Evolutionary conservation across 2,329 filamentous ascomycete genomes (phyloP), one percentile per base, ranked within the genome.

Genomic region (Bertia moriformis): DNA sequence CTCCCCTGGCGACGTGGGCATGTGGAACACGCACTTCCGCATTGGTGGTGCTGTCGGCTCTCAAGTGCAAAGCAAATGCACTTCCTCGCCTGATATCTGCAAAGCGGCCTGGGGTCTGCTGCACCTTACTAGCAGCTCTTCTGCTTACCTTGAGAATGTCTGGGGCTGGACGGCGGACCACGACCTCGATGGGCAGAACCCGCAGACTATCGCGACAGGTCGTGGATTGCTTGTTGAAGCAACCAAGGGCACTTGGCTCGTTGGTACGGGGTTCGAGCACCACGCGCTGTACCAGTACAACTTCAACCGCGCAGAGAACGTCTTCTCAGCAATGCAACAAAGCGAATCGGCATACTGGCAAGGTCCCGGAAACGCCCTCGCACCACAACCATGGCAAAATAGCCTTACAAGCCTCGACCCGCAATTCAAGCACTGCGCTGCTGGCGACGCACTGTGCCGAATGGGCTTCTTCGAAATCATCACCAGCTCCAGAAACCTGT

Each of bases 211-310:
- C 41, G 66, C 63, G 3, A 62, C 54, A 22, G 71, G 67, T 37
- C 66, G 71, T 15, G 64, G 65, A 19, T 52, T 55, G 14, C 55
- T 68, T 1, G 55, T 67, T 14, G 62, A 69, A 46, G 54, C 61
- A 1, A 61, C 58, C 13, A 51, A 55, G 29, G 64, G 63, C 4
- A 66, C 65, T 14, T 72, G 68, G 69, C 54, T 72, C 7, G 61
- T 66, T 43, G 67, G 64, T 3, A 60, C 66, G 1, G 64, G 65
- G 2, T 66, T 60, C 36, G 72, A 77, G 55, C 72, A 77, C 51
- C 66, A 65, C 54, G 65, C 66, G 51, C 52, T 76, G 37, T 77
- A 76, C 54, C 69, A 76, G 52, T 65, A 73, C 45, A 68, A 72
- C 44, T 51, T 74, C 39, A 56, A 60, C 37, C 54, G 57, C 24